Evolutionary conservation across 176 grass and related monocot species (phyloP).

Genomic region (Coix lacrymajobi): DNA sequence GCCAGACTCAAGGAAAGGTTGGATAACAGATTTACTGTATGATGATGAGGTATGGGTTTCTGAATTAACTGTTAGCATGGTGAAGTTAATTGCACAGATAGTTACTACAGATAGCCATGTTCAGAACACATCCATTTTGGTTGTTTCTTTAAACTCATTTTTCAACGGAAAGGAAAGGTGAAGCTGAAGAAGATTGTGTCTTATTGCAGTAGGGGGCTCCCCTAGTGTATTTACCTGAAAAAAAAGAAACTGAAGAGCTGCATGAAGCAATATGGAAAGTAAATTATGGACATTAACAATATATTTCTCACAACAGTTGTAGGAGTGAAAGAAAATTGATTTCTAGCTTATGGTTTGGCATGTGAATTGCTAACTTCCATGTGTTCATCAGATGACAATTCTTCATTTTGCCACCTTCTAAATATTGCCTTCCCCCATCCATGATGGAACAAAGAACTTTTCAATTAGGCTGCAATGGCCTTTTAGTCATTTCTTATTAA

Average conservation of each 20-base stretch:
- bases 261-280: background rate
- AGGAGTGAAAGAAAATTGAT: background rate
- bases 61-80: constrained; percentile 15
- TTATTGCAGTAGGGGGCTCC: background rate
- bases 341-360: background rate
- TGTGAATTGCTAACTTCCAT: background rate
- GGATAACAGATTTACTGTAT: constrained; percentile 94
- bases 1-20: constrained; percentile 93
- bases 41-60: constrained; percentile 81
- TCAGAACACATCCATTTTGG: background rate
- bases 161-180: background rate
- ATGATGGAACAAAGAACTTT: background rate
- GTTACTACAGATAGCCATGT: background rate
- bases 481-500: background rate
- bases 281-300: background rate
- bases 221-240: background rate
- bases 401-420: background rate
- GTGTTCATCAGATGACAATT: background rate
- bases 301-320: background rate
- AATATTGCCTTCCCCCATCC: background rate
- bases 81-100: constrained; percentile 8
- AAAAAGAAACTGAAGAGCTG: background rate
- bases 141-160: background rate
- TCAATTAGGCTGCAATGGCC: background rate
- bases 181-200: background rate